A percentile compares a stretch with the other conserved stretches of the same genome.
These are phyloP conservation scores for Saturnispora serradocipensis DNA, from an alignment of 805 yeast species.

Conservation along the genomic window DNA sequence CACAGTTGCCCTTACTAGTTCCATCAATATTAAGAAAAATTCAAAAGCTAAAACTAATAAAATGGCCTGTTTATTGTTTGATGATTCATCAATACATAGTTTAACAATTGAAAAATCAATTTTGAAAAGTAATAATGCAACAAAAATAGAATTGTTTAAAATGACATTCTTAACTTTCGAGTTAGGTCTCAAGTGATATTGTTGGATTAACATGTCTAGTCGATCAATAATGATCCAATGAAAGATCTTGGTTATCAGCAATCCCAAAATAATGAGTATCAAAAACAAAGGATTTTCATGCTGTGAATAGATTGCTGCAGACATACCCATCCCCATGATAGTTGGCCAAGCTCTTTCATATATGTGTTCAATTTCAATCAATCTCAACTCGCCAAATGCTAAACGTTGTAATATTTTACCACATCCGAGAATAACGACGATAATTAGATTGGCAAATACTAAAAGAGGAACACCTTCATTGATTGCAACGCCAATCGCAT, in stretches of 20 bases:
- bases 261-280: constrained; percentile 26
- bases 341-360: constrained; percentile 58
- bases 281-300: constrained; percentile 39
- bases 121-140: constrained; percentile 35
- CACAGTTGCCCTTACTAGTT: constrained; percentile 36
- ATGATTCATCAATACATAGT: constrained; percentile 47
- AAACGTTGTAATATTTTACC: constrained; percentile 43
- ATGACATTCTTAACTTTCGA: constrained; percentile 17
- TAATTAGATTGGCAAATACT: constrained; percentile 35
- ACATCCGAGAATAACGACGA: constrained; percentile 26
- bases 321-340: constrained; percentile 52
- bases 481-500: constrained; percentile 40
- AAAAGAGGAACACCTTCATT: constrained; percentile 40
- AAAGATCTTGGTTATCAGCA: constrained; percentile 53
- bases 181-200: constrained; percentile 24
- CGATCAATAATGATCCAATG: constrained; percentile 62
- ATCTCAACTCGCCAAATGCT: constrained; percentile 66
- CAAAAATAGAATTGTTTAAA: constrained; percentile 34
- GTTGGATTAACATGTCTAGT: constrained; percentile 40
- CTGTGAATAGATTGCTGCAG: constrained; percentile 40
- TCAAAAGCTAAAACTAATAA: constrained; percentile 69
- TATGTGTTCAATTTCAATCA: constrained; percentile 67
- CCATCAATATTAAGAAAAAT: constrained; percentile 54
- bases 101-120: constrained; percentile 46
- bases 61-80: constrained; percentile 43